phyloP scores from a whole-genome alignment of 1,284 basidiomycete species.

The Xanthoconium separans region DNA sequence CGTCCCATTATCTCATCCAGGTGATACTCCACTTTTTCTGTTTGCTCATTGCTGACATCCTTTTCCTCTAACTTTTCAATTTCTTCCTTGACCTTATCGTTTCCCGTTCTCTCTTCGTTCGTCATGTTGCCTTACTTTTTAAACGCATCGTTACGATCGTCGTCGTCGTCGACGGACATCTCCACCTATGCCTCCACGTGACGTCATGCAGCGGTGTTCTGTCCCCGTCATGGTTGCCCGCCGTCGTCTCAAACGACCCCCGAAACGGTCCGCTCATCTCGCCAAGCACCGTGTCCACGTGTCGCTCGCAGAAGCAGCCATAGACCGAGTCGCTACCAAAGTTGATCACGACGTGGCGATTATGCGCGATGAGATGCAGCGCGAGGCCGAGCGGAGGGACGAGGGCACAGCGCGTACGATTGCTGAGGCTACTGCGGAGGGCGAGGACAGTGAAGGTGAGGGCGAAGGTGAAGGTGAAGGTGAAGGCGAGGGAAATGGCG shows the following conservation, averaged over 20 bases:
- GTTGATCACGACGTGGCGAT: slow-evolving; percentile 72
- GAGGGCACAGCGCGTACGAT: slow-evolving; percentile 20
- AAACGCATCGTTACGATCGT: not conserved
- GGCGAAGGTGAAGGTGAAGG: slow-evolving; percentile 34
- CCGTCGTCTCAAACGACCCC: slow-evolving; percentile 75
- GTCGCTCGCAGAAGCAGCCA: slow-evolving; percentile 82
- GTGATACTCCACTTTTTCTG: slow-evolving; percentile 34
- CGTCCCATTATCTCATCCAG: slow-evolving; percentile 95
- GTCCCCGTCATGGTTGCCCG: slow-evolving; percentile 93
- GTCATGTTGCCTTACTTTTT: not conserved
- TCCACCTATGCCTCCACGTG: not conserved
- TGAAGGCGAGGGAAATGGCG: slow-evolving; percentile 12
- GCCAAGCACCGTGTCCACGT: slow-evolving; percentile 68
- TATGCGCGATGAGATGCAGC: slow-evolving; percentile 67
- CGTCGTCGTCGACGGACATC: not conserved
- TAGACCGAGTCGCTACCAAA: slow-evolving; percentile 75
- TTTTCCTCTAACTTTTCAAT: not conserved
- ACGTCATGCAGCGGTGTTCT: slow-evolving; percentile 63
- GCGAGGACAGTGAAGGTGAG: slow-evolving; percentile 24
- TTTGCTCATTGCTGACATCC: slow-evolving; percentile 2
- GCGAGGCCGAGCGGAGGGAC: slow-evolving; percentile 55
- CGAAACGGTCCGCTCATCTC: slow-evolving; percentile 62
- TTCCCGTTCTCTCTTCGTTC: not conserved
- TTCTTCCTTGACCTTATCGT: not conserved
- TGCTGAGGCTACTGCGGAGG: slow-evolving; percentile 38